A percentile compares a stretch with the other conserved stretches of the same genome.
phyloP scores from a whole-genome alignment of 192 early-diverging fungal genomes.

The Coemansia sp. region DNA sequence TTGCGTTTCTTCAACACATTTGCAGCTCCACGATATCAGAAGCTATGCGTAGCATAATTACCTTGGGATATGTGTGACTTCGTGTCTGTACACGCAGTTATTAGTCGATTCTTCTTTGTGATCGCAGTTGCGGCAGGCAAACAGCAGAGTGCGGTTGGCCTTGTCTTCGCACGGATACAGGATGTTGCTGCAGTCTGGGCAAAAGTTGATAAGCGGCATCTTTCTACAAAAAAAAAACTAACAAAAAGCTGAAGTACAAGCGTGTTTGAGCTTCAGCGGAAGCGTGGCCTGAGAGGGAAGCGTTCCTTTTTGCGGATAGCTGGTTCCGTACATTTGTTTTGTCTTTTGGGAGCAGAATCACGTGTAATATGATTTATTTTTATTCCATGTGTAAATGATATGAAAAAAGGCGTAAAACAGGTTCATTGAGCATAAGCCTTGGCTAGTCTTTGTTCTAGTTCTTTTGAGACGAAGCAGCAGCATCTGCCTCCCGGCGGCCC shows the following conservation, averaged over 20 bases:
- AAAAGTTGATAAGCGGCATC: conserved; percentile 52
- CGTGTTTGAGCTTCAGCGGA: too few species aligned
- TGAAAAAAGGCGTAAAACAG: too few species aligned
- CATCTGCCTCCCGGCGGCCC: conserved; percentile 3
- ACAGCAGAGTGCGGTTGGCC: conserved; percentile 56
- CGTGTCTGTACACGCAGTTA: conserved; percentile 73
- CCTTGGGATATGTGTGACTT: conserved; percentile 61
- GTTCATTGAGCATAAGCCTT: too few species aligned
- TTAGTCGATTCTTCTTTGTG: conserved; percentile 70
- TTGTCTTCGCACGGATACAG: conserved; percentile 78
- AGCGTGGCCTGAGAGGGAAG: too few species aligned
- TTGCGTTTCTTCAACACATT: neutral
- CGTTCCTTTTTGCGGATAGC: neutral
- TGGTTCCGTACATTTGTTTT: neutral
- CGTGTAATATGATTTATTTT: conserved; percentile 3
- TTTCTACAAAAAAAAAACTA: neutral
- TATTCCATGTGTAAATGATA: too few species aligned
- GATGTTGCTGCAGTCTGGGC: conserved; percentile 69
- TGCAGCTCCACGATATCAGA: too few species aligned
- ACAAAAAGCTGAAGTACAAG: too few species aligned
- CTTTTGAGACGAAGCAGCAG: neutral
- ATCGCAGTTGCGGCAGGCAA: conserved; percentile 78
- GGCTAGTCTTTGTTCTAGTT: neutral
- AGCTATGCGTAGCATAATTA: too few species aligned
- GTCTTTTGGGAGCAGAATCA: conserved; percentile 8